A percentile compares a stretch with the other conserved stretches of the same genome.
These are phyloP conservation scores for Hevea brasiliensis DNA, from an alignment of 345 rosid genomes.

Conservation along the genomic window DNA sequence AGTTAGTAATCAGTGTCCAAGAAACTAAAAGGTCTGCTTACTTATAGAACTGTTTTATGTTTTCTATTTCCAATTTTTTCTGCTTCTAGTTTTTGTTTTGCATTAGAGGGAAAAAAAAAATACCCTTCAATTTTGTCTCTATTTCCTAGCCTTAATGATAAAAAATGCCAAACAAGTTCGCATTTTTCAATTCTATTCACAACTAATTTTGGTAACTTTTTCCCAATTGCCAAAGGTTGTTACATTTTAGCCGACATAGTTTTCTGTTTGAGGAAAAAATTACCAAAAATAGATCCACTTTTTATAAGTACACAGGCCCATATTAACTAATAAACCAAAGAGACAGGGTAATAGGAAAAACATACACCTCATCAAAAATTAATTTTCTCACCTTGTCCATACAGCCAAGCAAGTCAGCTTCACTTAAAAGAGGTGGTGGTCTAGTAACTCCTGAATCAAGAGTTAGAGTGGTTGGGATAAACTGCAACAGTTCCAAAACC, in stretches of 20 bases:
- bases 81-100: background rate
- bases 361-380: background rate
- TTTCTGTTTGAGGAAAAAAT: background rate
- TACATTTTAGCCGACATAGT: no score
- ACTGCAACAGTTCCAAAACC: constrained; percentile 53
- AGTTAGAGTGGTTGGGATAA: constrained; percentile 72
- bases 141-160: no score
- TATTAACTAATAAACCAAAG: background rate
- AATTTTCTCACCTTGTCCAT: constrained; percentile 85
- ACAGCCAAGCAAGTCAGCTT: constrained; percentile 88
- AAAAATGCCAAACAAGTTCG: no score
- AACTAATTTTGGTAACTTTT: no score
- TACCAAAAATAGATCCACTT: background rate
- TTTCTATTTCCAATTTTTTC: background rate
- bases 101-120: background rate
- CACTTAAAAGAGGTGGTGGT: constrained; percentile 90
- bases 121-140: background rate
- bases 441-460: constrained; percentile 92
- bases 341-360: background rate
- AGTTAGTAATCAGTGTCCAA: background rate
- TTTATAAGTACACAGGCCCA: background rate
- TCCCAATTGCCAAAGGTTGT: no score
- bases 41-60: background rate
- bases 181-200: no score
- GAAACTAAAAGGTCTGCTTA: background rate